A percentile compares a stretch with the other conserved stretches of the same genome.
Conservation (phyloP, 2,329 filamentous ascomycete genomes). For the Stemphylium lycopersici region DNA sequence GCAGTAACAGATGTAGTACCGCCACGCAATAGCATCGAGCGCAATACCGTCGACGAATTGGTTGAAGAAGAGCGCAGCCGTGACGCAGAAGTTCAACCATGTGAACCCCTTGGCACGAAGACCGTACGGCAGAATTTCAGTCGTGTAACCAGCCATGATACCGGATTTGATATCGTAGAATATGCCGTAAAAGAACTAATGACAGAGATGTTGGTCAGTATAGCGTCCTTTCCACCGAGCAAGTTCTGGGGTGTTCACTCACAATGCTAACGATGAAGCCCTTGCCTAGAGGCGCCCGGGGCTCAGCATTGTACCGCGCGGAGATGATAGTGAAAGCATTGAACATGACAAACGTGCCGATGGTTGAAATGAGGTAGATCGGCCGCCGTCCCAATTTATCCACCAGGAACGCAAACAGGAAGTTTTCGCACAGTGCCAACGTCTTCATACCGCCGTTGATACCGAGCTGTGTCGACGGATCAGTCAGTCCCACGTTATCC, state of each 20-base stretch:
- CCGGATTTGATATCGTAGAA: conserved; percentile 21
- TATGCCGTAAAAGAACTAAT: conserved; percentile 15
- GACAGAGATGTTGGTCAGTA: not conserved
- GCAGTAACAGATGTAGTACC: conserved; percentile 29
- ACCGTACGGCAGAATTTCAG: conserved; percentile 42
- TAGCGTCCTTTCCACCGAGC: not conserved
- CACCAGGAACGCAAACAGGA: conserved; percentile 41
- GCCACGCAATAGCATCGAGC: conserved; percentile 24
- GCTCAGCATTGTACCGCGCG: conserved; percentile 27
- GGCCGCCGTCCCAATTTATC: conserved; percentile 51
- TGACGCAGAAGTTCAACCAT: conserved; percentile 14
- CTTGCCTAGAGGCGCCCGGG: conserved; percentile 3
- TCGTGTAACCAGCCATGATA: conserved; percentile 34
- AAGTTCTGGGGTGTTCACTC: not conserved
- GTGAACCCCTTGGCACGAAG: conserved; percentile 26
- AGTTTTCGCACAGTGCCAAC: conserved; percentile 47
- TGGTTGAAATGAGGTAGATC: conserved; percentile 52
- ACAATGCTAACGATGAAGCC: conserved; percentile 15
- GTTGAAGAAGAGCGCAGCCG: conserved; percentile 20
- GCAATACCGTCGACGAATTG: conserved; percentile 26
- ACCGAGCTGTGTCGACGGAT: conserved; percentile 41
- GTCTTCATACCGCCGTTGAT: conserved; percentile 51
- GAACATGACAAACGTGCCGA: conserved; percentile 53
- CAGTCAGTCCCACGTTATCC: conserved; percentile 47
- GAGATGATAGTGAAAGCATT: conserved; percentile 49